Conservation (phyloP, 805 yeast genomes). For the Pichia sporocuriosa region DNA sequence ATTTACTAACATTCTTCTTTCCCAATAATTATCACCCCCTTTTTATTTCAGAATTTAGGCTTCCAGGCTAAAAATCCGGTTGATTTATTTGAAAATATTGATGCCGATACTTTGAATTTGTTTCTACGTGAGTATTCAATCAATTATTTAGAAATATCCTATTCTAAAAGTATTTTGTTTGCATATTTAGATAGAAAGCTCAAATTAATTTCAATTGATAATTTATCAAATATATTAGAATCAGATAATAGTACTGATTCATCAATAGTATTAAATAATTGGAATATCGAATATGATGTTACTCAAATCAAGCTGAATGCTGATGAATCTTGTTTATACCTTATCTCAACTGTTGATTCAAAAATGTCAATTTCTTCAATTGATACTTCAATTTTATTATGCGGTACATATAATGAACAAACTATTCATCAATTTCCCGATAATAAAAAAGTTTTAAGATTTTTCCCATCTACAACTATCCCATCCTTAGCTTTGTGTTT, state of each 20-base stretch:
- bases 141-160: constrained; percentile 20
- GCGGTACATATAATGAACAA: constrained; percentile 5
- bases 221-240: constrained; percentile 15
- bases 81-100: constrained; percentile 17
- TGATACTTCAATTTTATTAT: constrained; percentile 5
- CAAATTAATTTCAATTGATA: constrained; percentile 16
- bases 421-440: constrained; percentile 2
- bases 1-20: neutral
- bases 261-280: neutral
- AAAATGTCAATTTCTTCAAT: constrained; percentile 1
- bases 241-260: constrained; percentile 10
- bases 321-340: constrained; percentile 16
- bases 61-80: constrained; percentile 24
- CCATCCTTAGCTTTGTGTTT: neutral
- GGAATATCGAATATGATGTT: constrained; percentile 4
- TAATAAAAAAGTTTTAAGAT: constrained; percentile 1
- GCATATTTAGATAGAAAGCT: constrained; percentile 17
- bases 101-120: neutral
- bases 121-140: constrained; percentile 3
- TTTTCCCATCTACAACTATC: constrained; percentile 6
- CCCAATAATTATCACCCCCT: neutral
- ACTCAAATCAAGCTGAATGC: constrained; percentile 20
- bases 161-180: constrained; percentile 15
- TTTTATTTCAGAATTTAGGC: constrained; percentile 22
- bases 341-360: constrained; percentile 13